phyloP scores from a whole-genome alignment of 148 eudicot genomes.

The Rheum nobile region DNA sequence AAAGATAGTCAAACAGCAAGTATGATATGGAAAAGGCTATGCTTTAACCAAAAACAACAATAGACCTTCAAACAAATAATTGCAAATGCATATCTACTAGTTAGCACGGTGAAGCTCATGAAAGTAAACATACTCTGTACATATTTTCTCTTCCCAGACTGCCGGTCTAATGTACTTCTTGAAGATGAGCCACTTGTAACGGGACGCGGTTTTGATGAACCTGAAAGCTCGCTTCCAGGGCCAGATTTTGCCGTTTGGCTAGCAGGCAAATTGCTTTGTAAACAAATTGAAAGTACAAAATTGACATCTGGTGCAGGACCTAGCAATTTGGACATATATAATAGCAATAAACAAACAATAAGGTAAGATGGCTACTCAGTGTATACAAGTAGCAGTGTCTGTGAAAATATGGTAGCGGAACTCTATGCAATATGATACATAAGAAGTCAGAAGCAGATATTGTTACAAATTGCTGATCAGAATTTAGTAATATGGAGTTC shows the following conservation, averaged over 20 bases:
- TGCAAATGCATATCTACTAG: conserved; percentile 5
- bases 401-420: neutral
- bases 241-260: conserved; percentile 36
- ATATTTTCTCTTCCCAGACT: conserved; percentile 59
- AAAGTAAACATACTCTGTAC: conserved; percentile 44
- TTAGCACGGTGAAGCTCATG: neutral
- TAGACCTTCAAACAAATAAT: neutral
- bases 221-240: conserved; percentile 58
- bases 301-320: conserved; percentile 92
- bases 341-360: neutral
- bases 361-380: neutral
- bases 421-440: neutral
- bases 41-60: neutral
- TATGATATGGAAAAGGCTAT: neutral
- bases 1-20: too few species aligned
- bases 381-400: neutral
- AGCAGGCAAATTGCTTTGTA: conserved; percentile 69
- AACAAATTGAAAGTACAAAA: conserved; percentile 74
- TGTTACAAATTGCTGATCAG: neutral
- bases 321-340: conserved; percentile 18
- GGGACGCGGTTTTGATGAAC: conserved; percentile 44
- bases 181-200: conserved; percentile 40
- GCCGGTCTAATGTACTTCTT: conserved; percentile 47
- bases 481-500: neutral
- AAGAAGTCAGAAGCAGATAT: neutral